Conservation (phyloP, 2,329 filamentous ascomycete species). For the Fusarium chuoi region DNA sequence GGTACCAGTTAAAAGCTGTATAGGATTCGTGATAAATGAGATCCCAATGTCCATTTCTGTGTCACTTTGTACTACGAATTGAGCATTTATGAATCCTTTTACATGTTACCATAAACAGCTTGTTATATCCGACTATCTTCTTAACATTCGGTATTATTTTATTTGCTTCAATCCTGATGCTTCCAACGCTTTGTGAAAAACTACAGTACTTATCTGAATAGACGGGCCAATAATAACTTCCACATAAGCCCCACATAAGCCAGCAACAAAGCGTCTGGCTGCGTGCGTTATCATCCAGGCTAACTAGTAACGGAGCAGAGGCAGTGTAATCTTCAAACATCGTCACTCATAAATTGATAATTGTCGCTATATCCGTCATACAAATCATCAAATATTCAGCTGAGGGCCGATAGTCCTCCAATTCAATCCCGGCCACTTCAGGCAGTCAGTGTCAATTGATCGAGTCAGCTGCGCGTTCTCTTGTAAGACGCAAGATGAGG, state of each 20-base stretch:
- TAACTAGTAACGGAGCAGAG: too few relatives aligned
- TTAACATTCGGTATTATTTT: background rate
- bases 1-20: background rate
- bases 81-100: background rate
- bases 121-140: background rate
- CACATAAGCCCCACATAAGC: conserved; percentile 6
- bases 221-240: background rate
- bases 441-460: conserved; percentile 1
- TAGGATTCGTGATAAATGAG: background rate
- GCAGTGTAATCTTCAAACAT: conserved; percentile 11
- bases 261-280: conserved; percentile 10
- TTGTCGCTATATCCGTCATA: conserved; percentile 33
- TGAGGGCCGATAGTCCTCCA: background rate
- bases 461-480: conserved; percentile 4
- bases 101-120: background rate
- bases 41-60: background rate
- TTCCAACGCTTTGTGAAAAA: background rate
- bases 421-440: background rate
- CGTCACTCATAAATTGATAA: conserved; percentile 14
- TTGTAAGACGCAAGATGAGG: conserved; percentile 30
- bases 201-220: background rate
- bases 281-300: background rate
- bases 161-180: background rate
- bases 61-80: background rate
- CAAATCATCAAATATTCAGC: conserved; percentile 9